Percentiles rank a stretch among this genome's conserved stretches.
These are phyloP conservation scores for Aspergillus caelatus DNA, from an alignment of 2,329 filamentous ascomycete genomes.

Conservation along the genomic window DNA sequence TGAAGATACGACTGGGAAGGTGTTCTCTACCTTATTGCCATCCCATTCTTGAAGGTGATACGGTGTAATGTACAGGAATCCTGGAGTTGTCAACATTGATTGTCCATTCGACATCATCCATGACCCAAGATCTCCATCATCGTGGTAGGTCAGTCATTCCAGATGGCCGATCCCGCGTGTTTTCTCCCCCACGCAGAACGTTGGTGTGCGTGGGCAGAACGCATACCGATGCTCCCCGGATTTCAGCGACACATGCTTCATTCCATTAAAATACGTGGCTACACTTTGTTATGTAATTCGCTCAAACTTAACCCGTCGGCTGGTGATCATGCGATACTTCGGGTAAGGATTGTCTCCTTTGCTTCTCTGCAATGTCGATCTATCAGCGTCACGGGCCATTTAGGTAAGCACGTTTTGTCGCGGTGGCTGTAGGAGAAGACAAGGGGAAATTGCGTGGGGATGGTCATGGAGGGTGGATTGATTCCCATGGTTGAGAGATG, in stretches of 20 bases:
- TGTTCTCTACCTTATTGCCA: not conserved
- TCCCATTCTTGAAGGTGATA: not conserved
- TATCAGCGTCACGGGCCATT: constrained; percentile 11
- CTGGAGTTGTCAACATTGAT: not conserved
- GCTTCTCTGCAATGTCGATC: constrained; percentile 19
- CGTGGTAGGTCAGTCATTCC: not conserved
- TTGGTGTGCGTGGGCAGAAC: constrained; percentile 10
- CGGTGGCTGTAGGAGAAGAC: not conserved
- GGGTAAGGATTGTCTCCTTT: constrained; percentile 14
- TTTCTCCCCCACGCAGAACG: constrained; percentile 1
- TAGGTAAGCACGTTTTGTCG: not conserved
- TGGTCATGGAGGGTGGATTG: not conserved
- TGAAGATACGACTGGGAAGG: not conserved
- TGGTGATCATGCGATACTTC: constrained; percentile 13
- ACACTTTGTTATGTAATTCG: constrained; percentile 13
- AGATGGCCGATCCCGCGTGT: constrained; percentile 13
- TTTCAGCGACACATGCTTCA: constrained; percentile 8
- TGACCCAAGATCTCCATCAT: not conserved
- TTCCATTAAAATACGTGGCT: not conserved
- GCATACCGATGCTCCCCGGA: constrained; percentile 22
- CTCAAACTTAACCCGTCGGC: not conserved
- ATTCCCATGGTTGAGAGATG: not conserved
- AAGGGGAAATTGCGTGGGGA: not conserved
- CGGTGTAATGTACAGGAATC: not conserved
- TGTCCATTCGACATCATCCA: not conserved